Base-by-base conservation (phyloP, 2,329 filamentous ascomycete species). In the Knoxdaviesia capensis region DNA sequence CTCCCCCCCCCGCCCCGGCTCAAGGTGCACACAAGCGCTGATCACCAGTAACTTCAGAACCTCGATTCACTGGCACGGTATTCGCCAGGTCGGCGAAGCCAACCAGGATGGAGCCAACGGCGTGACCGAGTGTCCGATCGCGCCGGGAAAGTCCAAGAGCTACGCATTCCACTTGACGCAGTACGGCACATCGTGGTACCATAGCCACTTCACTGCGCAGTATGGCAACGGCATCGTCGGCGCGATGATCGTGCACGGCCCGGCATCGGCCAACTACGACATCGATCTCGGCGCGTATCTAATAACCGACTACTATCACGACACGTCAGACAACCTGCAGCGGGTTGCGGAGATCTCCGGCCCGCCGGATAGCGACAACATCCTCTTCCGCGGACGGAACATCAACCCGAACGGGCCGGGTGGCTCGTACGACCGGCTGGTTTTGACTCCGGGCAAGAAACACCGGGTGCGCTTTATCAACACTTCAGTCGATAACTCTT, bases 81-180 rank as follows among this genome's bases (percentile, higher is more conserved):
- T 45, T 32, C 41, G 43, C 31, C 43, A 40, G 37, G 31, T 45
- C 11, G 40, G 43, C n/a, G 43, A 45, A 36, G 33, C 39, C 31
- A 36, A 42, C 31, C 40, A 45, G 46, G 69, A 73, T 44, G 68
- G 69, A 31, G 63, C 64, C 0, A 65, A 66, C 0, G 62, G 62
- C 6, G 57, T 72, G 3, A 56, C 61, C 0, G 76, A 84, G 54
- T 85, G 79, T 47, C 77, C 79, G 2, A 73, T 82, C 45, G 61
- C 71, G 6, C 73, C 74, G 0, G 68, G 67, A 29, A 61, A 59
- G 41, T 62, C 53, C 44, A 60, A 63, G 45, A 66, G 59, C 6
- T 69, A 68, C 49, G 59, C 55, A 28, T 66, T 65, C 51, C 53
- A 57, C 34, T 66, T 64, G 1, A 60, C 60, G 1, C 51, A 65